Conservation (phyloP, 2,329 filamentous ascomycete species). For the Calonectria crousiana region DNA sequence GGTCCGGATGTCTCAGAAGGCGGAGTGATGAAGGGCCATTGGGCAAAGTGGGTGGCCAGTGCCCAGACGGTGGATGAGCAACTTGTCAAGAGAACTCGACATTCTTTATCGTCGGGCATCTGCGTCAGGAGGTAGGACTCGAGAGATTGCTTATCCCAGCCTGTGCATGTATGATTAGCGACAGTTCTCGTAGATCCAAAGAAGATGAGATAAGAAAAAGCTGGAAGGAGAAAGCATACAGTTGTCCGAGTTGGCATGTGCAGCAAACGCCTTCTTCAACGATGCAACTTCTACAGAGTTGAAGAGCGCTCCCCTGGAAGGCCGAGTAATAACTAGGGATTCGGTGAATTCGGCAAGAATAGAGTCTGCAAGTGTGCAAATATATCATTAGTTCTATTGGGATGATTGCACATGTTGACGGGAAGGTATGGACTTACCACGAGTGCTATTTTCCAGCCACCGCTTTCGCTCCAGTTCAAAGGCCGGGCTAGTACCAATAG, state of each 20-base stretch:
- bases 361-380: neutral
- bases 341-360: neutral
- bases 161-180: neutral
- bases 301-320: neutral
- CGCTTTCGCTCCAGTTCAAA: neutral
- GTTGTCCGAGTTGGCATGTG: neutral
- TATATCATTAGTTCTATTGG: neutral
- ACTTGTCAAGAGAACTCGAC: neutral
- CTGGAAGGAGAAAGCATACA: neutral
- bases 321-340: too few relatives aligned
- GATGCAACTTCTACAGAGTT: neutral
- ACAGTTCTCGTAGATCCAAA: neutral
- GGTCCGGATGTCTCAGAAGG: neutral
- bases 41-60: neutral
- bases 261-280: neutral
- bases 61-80: neutral
- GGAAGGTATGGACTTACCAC: neutral
- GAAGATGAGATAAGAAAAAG: neutral
- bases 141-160: neutral
- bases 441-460: neutral
- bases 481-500: neutral
- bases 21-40: neutral
- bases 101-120: neutral
- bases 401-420: neutral
- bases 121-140: neutral